Evolutionary conservation across 225 moss, liverwort and hornwort species (phyloP).

Genomic region (Bryoerythrophyllum caledonicum): DNA sequence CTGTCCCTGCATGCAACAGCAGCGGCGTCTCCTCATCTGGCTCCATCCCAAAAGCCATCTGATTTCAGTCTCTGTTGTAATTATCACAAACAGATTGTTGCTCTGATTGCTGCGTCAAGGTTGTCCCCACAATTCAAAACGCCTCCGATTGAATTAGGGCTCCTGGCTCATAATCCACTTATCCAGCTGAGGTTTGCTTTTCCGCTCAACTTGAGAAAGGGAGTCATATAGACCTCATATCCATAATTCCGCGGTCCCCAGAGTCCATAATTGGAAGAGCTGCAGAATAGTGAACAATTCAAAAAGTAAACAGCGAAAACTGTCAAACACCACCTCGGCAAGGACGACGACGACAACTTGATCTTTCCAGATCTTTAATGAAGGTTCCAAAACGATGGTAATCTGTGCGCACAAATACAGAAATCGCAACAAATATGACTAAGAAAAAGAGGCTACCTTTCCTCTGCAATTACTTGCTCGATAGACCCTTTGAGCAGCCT

Average conservation of each 20-base stretch:
- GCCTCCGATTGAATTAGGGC: neutral
- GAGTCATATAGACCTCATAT: too few relatives aligned
- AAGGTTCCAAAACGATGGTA: neutral
- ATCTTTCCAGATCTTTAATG: neutral
- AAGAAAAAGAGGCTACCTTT: neutral
- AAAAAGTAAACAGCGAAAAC: neutral
- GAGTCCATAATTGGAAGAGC: neutral
- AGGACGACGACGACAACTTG: neutral
- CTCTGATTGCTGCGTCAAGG: neutral
- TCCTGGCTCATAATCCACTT: neutral
- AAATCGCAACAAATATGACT: neutral
- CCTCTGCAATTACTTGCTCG: neutral
- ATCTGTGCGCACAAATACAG: neutral
- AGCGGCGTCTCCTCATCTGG: conserved; percentile 70
- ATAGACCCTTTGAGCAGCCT: neutral
- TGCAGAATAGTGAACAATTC: neutral
- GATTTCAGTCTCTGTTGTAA: neutral
- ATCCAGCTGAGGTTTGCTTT: neutral
- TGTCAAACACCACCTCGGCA: neutral
- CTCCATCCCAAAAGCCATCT: conserved; percentile 20
- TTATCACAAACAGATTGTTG: conserved; percentile 26
- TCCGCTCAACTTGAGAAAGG: neutral
- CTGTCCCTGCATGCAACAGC: conserved; percentile 33
- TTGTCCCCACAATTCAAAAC: neutral
- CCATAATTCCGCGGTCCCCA: neutral